A percentile compares a stretch with the other conserved stretches of the same genome.
phyloP scores from a whole-genome alignment of 1,284 basidiomycete genomes.

The Marasmius fiardii region DNA sequence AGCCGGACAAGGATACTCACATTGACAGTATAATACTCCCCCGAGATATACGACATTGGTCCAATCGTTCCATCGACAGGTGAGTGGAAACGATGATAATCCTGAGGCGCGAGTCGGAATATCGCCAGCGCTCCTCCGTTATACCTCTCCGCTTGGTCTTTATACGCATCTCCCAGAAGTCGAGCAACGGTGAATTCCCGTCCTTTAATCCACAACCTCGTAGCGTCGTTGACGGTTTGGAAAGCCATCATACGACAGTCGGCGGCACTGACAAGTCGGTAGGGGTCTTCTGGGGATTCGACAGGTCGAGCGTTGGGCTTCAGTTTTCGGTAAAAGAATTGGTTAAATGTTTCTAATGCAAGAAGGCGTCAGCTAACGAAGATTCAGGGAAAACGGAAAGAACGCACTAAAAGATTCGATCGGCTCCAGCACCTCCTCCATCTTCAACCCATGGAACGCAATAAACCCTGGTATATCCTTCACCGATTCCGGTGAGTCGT shows the following conservation, averaged over 20 bases:
- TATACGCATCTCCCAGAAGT: constrained; percentile 80
- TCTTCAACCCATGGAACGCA: constrained; percentile 84
- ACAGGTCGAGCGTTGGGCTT: no score
- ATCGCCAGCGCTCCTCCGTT: constrained; percentile 79
- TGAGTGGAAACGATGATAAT: constrained; percentile 96
- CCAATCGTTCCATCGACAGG: constrained; percentile 87
- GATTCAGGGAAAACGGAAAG: neutral
- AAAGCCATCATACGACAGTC: no score
- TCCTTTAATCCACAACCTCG: constrained; percentile 45
- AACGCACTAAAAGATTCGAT: constrained; percentile 77
- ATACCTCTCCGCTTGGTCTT: constrained; percentile 65
- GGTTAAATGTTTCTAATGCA: constrained; percentile 69
- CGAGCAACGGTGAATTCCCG: constrained; percentile 83
- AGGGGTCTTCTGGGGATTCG: no score
- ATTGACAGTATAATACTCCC: constrained; percentile 82
- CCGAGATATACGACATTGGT: constrained; percentile 74
- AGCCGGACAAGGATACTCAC: no score
- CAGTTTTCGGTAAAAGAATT: constrained; percentile 38
- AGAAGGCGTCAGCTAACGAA: neutral
- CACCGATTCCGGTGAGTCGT: constrained; percentile 82
- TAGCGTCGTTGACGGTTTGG: no score
- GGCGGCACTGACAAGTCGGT: no score
- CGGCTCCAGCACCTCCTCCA: constrained; percentile 82
- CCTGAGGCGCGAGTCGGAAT: constrained; percentile 92
- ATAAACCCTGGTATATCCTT: constrained; percentile 88